Percentiles rank a stretch among this genome's conserved stretches.
Evolutionary conservation across 352 stramenopile species (phyloP).

Genomic region (Pythium oligandrum): DNA sequence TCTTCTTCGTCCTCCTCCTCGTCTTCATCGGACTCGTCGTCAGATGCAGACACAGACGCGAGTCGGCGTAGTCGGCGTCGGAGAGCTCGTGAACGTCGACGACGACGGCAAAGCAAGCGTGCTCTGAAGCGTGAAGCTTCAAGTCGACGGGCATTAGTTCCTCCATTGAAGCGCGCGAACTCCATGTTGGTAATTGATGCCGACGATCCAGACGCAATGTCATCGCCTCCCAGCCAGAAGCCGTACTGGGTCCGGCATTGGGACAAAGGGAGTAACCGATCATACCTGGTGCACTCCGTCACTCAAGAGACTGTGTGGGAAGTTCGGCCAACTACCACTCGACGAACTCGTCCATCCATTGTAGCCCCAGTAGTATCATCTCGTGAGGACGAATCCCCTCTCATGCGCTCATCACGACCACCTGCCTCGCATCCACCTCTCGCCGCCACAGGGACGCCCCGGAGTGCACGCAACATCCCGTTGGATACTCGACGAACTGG

Average conservation of each 20-base stretch:
- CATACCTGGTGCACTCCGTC: slow-evolving; percentile 66
- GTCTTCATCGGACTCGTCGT: too few species aligned
- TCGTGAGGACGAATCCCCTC: too few species aligned
- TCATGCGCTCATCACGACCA: too few species aligned
- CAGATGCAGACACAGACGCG: too few species aligned
- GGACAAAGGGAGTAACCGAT: slow-evolving; percentile 37
- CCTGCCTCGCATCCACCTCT: too few species aligned
- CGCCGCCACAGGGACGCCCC: too few species aligned
- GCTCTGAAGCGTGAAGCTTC: slow-evolving; percentile 12
- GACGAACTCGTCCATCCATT: background rate
- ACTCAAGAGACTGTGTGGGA: slow-evolving; percentile 72
- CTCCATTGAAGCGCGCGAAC: slow-evolving; percentile 7
- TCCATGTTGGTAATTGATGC: slow-evolving; percentile 22
- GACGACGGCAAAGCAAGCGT: slow-evolving; percentile 7
- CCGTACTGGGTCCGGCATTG: slow-evolving; percentile 56
- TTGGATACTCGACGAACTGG: too few species aligned
- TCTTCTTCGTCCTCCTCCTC: too few species aligned
- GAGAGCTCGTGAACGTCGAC: background rate
- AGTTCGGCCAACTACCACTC: slow-evolving; percentile 15
- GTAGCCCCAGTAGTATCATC: too few species aligned
- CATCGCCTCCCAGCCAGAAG: slow-evolving; percentile 2
- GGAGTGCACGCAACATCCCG: too few species aligned
- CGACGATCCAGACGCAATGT: slow-evolving; percentile 8
- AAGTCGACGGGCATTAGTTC: slow-evolving; percentile 5
- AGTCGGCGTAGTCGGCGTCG: too few species aligned